These are phyloP conservation scores for Mitragyna speciosa DNA, from an alignment of 257 asterid genomes.

Conservation along the genomic window DNA sequence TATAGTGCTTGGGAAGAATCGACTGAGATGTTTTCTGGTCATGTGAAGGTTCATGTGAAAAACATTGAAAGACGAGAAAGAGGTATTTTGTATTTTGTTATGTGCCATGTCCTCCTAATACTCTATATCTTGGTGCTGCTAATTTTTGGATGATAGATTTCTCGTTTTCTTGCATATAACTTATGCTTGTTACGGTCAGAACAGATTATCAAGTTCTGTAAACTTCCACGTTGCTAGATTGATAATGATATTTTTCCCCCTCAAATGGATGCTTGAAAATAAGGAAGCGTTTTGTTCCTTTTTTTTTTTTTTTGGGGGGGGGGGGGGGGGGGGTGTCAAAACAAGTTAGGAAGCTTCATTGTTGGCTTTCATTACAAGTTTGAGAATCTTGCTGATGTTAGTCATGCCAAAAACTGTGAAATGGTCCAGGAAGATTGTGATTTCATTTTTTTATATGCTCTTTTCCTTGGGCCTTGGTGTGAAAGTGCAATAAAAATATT, in stretches of 20 bases:
- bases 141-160: not conserved
- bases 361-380: not conserved
- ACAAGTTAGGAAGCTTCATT: not conserved
- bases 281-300: not conserved
- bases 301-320: not conserved
- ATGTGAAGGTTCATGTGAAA: constrained; percentile 75
- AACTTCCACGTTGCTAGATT: not conserved
- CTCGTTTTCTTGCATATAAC: not conserved
- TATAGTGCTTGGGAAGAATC: constrained; percentile 93
- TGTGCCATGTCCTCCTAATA: not conserved
- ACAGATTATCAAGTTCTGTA: not conserved
- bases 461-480: not conserved
- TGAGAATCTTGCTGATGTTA: not conserved
- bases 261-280: not conserved
- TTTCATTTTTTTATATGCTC: not conserved
- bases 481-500: not conserved
- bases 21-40: constrained; percentile 58
- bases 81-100: constrained; percentile 47
- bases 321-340: not conserved
- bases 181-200: not conserved
- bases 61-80: constrained; percentile 88
- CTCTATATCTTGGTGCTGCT: not conserved
- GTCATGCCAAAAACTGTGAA: not conserved
- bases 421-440: not conserved
- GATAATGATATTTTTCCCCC: not conserved